Base-by-base conservation (phyloP, 1,284 basidiomycete species). In the Trichosporon faecale region DNA sequence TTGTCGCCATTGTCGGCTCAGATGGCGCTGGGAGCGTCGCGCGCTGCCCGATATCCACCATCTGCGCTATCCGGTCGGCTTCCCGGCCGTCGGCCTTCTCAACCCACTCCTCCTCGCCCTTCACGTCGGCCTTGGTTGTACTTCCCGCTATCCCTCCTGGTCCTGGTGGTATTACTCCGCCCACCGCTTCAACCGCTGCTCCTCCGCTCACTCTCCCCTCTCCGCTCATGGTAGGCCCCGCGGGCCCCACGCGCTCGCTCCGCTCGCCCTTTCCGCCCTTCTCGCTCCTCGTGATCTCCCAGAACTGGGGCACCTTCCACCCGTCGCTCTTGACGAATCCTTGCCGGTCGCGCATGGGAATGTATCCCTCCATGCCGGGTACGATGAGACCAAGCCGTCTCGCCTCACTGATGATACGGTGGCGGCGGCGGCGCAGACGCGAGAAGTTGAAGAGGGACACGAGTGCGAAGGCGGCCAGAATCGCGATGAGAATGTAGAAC, bases 401-500 rank as follows among this genome's bases (percentile, higher is more conserved):
- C 0, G 81, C 81, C 75, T 83, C 81, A 3, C 70, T 52, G 21
- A 80, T 40, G 40, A 83, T 77, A 11, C 72, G 67, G n/a, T 68
- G 57, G 23, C 81, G 72, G 8, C 81, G 70, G 21, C 74, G 76
- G 33, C 81, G 75, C 5, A 79, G 76, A 31, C 80, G 74, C 64
- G 75, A 29, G 7, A 82, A 71, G 29, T 77, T 78, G 29, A 82
- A 33, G 71, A 79, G 72, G n/a, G 78, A 78, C 31, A 80, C 74
- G 40, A 80, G 31, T 12, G 73, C 79, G 60, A 83, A 83, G 3
- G 77, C 80, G 46, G 70, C 71, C 31, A 83, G 70, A 1, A 83
- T 73, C 52, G 80, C 81, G 52, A 83, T 82, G 60, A 83, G 76
- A 66, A 83, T 83, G 74, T 83, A 83, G 73, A 83, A 83, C 1